Conservation (phyloP, 768 basidiomycete genomes). For the Termitomyces sp. region DNA sequence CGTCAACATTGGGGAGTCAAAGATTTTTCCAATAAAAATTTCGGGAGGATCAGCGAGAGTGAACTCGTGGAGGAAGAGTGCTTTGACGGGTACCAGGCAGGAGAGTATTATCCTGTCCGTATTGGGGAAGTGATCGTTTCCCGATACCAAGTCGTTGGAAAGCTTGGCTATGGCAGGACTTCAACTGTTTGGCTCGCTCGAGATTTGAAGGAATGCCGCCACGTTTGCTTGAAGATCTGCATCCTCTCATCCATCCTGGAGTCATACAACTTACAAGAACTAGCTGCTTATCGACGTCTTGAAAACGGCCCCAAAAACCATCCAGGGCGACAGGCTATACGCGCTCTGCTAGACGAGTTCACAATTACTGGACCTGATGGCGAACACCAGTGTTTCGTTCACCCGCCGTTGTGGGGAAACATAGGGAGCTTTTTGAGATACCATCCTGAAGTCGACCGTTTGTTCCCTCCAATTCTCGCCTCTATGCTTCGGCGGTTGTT, state of each 20-base stretch:
- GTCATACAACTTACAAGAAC: not conserved
- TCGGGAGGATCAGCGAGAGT: not conserved
- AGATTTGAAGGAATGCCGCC: not conserved
- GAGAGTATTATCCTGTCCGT: not conserved
- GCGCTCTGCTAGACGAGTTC: not conserved
- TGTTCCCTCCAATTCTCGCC: not conserved
- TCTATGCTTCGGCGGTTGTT: not conserved
- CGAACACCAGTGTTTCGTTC: not conserved
- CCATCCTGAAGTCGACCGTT: not conserved
- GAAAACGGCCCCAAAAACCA: not conserved
- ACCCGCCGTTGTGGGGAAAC: not conserved
- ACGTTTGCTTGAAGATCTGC: not conserved
- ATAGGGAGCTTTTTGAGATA: not conserved
- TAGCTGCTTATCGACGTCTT: not conserved
- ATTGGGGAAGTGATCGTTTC: not conserved
- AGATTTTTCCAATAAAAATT: not conserved
- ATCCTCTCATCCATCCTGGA: not conserved
- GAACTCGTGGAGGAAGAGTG: not conserved
- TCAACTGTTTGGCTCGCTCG: not conserved
- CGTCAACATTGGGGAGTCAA: not conserved
- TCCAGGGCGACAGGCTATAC: not conserved
- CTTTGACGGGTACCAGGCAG: not conserved
- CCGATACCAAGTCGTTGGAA: not conserved
- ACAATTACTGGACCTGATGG: not conserved
- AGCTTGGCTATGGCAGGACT: not conserved